Conservation (phyloP, 2,329 filamentous ascomycete genomes). For the Epichloe hybrida region DNA sequence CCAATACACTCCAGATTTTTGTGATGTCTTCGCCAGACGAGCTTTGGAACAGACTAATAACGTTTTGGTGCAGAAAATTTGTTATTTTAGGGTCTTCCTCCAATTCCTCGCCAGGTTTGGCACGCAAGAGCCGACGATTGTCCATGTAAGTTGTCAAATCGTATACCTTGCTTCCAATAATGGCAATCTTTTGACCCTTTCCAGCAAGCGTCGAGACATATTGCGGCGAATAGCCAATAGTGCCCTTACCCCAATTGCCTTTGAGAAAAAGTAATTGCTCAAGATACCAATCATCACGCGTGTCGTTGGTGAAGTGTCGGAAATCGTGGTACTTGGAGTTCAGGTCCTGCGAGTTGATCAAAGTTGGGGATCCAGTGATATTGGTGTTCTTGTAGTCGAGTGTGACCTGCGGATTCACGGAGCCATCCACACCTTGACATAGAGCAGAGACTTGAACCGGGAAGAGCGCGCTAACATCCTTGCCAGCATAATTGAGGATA, state of each 20-base stretch:
- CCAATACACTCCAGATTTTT: constrained; percentile 65
- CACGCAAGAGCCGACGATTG: constrained; percentile 56
- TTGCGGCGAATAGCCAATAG: constrained; percentile 66
- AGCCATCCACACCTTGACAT: constrained; percentile 62
- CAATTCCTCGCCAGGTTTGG: constrained; percentile 35
- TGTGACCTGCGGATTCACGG: constrained; percentile 56
- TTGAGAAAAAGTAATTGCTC: constrained; percentile 75
- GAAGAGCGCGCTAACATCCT: constrained; percentile 79
- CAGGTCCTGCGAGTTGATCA: constrained; percentile 52
- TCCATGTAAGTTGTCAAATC: constrained; percentile 74
- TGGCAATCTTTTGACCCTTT: constrained; percentile 56
- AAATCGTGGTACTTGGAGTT: constrained; percentile 89
- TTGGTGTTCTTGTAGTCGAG: constrained; percentile 75
- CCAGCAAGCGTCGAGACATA: constrained; percentile 59
- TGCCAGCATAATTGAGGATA: constrained; percentile 69
- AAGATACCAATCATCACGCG: constrained; percentile 79
- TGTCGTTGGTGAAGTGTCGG: constrained; percentile 68
- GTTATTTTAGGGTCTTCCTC: constrained; percentile 38
- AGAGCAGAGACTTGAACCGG: constrained; percentile 88
- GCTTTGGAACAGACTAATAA: constrained; percentile 65
- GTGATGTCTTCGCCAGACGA: constrained; percentile 68
- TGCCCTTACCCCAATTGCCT: constrained; percentile 71
- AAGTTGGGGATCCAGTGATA: constrained; percentile 49
- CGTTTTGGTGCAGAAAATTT: constrained; percentile 68
- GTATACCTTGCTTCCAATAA: constrained; percentile 69